Percentiles rank a stretch among this genome's conserved stretches.
phyloP scores from a whole-genome alignment of 2,329 filamentous ascomycete genomes.

The Alternaria ethzedia region DNA sequence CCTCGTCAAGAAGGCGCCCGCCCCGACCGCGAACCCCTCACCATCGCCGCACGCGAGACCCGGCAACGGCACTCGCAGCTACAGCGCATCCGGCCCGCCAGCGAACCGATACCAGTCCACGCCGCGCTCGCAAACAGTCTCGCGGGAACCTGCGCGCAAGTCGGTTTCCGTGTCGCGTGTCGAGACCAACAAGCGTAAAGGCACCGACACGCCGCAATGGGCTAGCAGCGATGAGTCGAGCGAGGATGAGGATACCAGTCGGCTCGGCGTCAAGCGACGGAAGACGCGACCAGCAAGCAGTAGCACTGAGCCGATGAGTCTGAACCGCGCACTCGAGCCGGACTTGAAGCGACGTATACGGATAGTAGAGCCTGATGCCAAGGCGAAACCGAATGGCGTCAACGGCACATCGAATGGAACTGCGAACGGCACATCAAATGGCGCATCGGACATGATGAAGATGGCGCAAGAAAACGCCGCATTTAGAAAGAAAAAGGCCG shows the following conservation, averaged over 20 bases:
- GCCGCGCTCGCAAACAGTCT: slow-evolving; percentile 18
- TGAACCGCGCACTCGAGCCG: slow-evolving; percentile 47
- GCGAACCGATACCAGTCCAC: slow-evolving; percentile 37
- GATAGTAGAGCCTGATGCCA: slow-evolving; percentile 23
- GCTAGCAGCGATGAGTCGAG: slow-evolving; percentile 42
- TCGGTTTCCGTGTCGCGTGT: slow-evolving; percentile 36
- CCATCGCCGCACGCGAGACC: slow-evolving; percentile 14
- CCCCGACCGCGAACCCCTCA: slow-evolving; percentile 18
- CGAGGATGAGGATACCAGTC: slow-evolving; percentile 38
- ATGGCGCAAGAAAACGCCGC: slow-evolving; percentile 11
- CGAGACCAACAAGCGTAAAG: slow-evolving; percentile 41
- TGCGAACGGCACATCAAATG: slow-evolving; percentile 9
- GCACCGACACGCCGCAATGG: slow-evolving; percentile 43
- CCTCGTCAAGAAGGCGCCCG: slow-evolving; percentile 34
- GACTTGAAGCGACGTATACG: slow-evolving; percentile 44
- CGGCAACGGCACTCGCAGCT: slow-evolving; percentile 13
- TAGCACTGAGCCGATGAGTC: slow-evolving; percentile 44
- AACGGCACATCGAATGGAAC: slow-evolving; percentile 9
- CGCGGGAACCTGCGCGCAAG: slow-evolving; percentile 28
- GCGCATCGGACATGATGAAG: slow-evolving; percentile 1
- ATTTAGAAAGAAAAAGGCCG: slow-evolving; percentile 16
- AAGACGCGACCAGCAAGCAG: slow-evolving; percentile 46
- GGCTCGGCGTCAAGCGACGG: slow-evolving; percentile 30
- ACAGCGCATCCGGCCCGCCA: slow-evolving; percentile 28
- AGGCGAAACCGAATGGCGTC: background rate